Base-by-base conservation (phyloP, 192 early-diverging fungal species). In the Phlyctochytrium arcticum region DNA sequence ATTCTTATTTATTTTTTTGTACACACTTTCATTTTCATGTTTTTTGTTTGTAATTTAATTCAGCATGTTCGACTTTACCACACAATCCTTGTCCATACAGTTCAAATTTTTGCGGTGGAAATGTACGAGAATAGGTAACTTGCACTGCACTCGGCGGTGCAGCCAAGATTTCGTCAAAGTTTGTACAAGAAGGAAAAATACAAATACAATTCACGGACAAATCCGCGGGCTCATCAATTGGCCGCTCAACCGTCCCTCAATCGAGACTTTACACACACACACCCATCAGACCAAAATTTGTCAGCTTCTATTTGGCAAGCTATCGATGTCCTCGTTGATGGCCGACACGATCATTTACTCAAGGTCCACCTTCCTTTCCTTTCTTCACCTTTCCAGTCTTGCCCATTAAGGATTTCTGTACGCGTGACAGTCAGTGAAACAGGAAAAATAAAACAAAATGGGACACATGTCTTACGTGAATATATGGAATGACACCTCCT, bases 401-500 rank as follows among this genome's bases (percentile, higher is more conserved):
- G 51, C 47, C 54, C 60, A 68, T 68, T 30, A 73, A 60, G n/a
- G 61, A 68, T 68, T 65, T 67, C 70, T 72, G 57, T 9, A 57
- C 17, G 35, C 21, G 2, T 31, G 6, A 10, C 31, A 19, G 33
- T 37, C 7, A 12, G 21, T 30, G 17, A 24, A 23, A 39, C 21
- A 48, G 48, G 37, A 7, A 29, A 4, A 58, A 60, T 19, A 42
- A 24, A 30, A 29, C 37, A 58, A 17, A 6, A 17, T 29, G 23
- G 1, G 32, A 19, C 6, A 34, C 15, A 6, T 32, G 0, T 63
- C 69, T 57, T 64, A 73, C 71, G 48, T 69, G 72, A 44, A 74
- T 74, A 50, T 74, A 57, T 9, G 71, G 71, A 24, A 73, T 73
- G 54, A 73, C 71, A 68, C 74, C 74, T 26, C 92, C 92, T 55